phyloP scores from a whole-genome alignment of 2,329 filamentous ascomycete species.

The Magnaporthales sp. region DNA sequence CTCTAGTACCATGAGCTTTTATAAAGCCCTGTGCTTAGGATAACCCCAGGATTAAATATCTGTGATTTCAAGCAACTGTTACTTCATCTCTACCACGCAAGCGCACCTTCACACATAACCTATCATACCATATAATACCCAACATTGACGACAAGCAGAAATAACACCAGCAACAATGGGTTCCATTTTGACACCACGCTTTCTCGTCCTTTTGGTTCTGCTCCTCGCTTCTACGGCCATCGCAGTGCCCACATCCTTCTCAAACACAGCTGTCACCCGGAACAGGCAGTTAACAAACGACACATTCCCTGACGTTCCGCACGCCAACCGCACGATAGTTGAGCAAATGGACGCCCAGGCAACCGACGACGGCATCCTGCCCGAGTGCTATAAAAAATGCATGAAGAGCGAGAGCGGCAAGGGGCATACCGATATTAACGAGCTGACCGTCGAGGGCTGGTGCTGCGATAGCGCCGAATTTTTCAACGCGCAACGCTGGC shows the following conservation, averaged over 20 bases:
- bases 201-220: neutral
- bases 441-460: neutral
- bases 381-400: neutral
- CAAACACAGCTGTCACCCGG: no score
- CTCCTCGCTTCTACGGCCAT: neutral
- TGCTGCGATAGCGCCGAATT: neutral
- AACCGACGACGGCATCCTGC: neutral
- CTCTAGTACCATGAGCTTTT: neutral
- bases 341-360: neutral
- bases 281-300: neutral
- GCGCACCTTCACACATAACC: neutral
- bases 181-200: neutral
- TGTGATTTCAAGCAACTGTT: neutral
- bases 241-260: neutral
- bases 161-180: neutral
- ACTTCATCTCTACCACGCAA: neutral
- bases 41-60: neutral
- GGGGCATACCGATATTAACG: neutral
- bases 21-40: neutral
- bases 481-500: neutral
- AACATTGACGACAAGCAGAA: neutral
- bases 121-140: neutral
- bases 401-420: neutral
- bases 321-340: neutral
- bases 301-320: neutral